Percentiles rank a stretch among this genome's conserved stretches.
phyloP scores from a whole-genome alignment of 768 basidiomycete species.

The Mycena maculata region DNA sequence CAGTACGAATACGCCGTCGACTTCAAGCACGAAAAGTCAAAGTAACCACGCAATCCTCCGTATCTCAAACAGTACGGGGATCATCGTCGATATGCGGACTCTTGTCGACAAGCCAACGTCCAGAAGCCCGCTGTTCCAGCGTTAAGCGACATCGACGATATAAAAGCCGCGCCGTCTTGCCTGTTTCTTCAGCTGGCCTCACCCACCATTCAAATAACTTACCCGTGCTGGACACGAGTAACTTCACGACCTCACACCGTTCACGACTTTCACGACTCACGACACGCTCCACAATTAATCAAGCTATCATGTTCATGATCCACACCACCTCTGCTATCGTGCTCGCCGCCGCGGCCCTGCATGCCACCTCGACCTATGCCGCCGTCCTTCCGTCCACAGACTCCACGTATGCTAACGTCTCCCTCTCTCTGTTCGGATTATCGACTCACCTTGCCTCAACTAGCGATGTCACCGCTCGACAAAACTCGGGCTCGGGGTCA shows the following conservation, averaged over 20 bases:
- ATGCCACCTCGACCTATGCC: background rate
- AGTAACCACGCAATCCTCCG: background rate
- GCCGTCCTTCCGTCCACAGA: background rate
- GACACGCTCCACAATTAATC: background rate
- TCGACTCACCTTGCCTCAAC: too few relatives aligned
- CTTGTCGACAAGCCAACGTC: background rate
- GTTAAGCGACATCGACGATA: background rate
- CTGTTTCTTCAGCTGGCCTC: constrained; percentile 17
- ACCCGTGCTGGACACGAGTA: constrained; percentile 24
- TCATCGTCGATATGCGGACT: background rate
- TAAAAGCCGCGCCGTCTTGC: background rate
- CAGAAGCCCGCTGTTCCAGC: background rate
- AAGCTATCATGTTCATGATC: background rate
- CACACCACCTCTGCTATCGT: constrained; percentile 7
- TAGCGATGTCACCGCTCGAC: too few relatives aligned
- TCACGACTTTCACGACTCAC: background rate
- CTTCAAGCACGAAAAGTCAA: background rate
- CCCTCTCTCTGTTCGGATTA: background rate
- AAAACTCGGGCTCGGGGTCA: too few relatives aligned
- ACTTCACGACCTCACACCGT: background rate
- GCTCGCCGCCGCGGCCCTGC: background rate
- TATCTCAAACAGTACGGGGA: background rate
- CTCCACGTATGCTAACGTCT: background rate
- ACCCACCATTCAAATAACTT: constrained; percentile 6
- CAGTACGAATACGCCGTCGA: background rate